Percentiles rank a stretch among this genome's conserved stretches.
Evolutionary conservation across 768 basidiomycete species (phyloP).

Genomic region (Polyporus arcularius): DNA sequence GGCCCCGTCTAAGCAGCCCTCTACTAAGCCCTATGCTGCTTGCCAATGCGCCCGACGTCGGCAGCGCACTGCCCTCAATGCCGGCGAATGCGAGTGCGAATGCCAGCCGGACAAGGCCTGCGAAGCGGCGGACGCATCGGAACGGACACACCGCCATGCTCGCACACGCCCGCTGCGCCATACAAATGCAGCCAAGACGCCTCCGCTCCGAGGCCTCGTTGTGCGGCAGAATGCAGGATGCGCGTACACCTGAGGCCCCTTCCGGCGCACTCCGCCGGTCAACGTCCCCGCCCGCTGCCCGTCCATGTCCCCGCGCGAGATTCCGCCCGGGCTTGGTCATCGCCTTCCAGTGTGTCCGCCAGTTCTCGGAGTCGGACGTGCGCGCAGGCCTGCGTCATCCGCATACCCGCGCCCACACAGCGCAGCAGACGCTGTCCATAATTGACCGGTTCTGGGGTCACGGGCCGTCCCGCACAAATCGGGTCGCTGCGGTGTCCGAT

Average conservation of each 20-base stretch:
- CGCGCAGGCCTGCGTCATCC: neutral
- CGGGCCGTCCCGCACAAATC: neutral
- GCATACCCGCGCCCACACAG: neutral
- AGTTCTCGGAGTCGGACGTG: neutral
- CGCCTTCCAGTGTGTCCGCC: neutral
- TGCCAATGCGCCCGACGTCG: neutral
- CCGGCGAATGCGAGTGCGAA: neutral
- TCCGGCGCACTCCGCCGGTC: neutral
- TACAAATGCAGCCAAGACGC: neutral
- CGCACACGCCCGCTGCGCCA: neutral
- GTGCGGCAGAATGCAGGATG: neutral
- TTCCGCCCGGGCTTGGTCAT: neutral
- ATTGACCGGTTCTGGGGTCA: neutral
- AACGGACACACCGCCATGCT: neutral
- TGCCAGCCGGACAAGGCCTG: neutral
- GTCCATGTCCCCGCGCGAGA: neutral
- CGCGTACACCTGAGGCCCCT: neutral
- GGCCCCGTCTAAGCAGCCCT: no score
- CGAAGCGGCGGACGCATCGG: neutral
- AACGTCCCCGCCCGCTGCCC: neutral
- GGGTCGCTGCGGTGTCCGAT: neutral
- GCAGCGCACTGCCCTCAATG: neutral
- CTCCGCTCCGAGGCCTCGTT: neutral
- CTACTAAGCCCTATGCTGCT: neutral
- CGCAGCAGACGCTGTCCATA: neutral